phyloP scores from a whole-genome alignment of 768 basidiomycete genomes.

The Mycena alexandri region DNA sequence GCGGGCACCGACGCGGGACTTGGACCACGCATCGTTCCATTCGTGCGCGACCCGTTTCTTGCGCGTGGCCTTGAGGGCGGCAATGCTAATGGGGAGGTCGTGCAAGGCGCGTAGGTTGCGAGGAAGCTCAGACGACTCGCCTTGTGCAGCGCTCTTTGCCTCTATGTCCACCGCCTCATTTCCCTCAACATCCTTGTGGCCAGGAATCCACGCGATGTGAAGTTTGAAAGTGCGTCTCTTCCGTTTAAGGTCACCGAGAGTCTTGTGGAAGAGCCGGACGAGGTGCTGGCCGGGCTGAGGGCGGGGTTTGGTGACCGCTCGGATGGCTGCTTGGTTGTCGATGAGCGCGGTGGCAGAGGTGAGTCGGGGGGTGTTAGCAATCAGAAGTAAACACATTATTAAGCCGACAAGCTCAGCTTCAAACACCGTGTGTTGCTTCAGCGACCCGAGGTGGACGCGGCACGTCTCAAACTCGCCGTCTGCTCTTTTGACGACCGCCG shows the following conservation, averaged over 20 bases:
- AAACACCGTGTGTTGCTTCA: too few relatives aligned
- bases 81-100: not conserved
- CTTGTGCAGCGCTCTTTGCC: slow-evolving; percentile 11
- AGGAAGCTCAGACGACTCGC: not conserved
- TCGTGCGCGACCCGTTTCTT: not conserved
- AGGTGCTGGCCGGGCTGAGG: slow-evolving; percentile 13
- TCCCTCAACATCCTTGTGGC: slow-evolving; percentile 10
- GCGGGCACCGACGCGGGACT: not conserved
- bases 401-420: slow-evolving; percentile 4
- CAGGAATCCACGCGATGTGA: slow-evolving; percentile 15
- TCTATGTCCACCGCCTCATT: slow-evolving; percentile 18
- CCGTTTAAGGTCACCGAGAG: not conserved
- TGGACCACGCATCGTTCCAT: not conserved
- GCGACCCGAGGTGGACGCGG: too few relatives aligned
- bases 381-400: not conserved
- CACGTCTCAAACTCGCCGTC: too few relatives aligned
- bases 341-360: slow-evolving; percentile 6
- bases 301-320: slow-evolving; percentile 1
- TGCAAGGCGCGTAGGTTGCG: not conserved
- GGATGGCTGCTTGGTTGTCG: slow-evolving; percentile 19
- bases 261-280: slow-evolving; percentile 13
- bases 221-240: slow-evolving; percentile 2
- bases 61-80: slow-evolving; percentile 2
- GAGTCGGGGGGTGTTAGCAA: not conserved
- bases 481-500: too few relatives aligned